phyloP scores from a whole-genome alignment of 495 filamentous ascomycete species.

The Rostrohypoxylon terebratum region DNA sequence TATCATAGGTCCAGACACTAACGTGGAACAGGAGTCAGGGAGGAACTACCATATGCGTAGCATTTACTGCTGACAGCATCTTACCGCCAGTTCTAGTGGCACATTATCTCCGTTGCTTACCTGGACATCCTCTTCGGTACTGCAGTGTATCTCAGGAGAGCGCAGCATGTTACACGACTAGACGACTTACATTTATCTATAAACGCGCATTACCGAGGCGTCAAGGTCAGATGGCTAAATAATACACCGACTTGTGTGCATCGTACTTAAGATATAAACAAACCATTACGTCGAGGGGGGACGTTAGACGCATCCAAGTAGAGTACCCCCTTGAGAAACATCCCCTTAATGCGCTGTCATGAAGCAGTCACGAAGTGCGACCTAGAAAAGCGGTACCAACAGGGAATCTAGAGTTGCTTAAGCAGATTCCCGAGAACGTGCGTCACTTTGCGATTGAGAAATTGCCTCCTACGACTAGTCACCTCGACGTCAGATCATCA shows the following conservation, averaged over 20 bases:
- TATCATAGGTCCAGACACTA: constrained; percentile 8
- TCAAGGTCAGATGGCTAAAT: constrained; percentile 19
- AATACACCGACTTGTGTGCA: constrained; percentile 32
- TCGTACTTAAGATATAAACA: constrained; percentile 34
- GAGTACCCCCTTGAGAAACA: constrained; percentile 14
- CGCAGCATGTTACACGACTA: constrained; percentile 30
- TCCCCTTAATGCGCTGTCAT: constrained; percentile 22
- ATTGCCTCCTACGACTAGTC: constrained; percentile 17
- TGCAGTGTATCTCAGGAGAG: constrained; percentile 16
- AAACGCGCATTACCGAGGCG: constrained; percentile 5
- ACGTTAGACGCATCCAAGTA: constrained; percentile 19
- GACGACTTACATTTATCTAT: constrained; percentile 24
- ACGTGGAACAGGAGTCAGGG: constrained; percentile 9
- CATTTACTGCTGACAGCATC: constrained; percentile 22
- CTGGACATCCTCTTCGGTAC: not conserved
- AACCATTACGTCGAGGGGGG: constrained; percentile 17
- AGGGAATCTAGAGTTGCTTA: constrained; percentile 27
- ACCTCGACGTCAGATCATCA: constrained; percentile 43
- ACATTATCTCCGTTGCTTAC: constrained; percentile 6
- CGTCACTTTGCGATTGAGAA: constrained; percentile 36
- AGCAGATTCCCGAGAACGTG: constrained; percentile 41
- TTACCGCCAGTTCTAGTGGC: constrained; percentile 2
- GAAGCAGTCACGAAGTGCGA: constrained; percentile 36
- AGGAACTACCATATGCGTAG: constrained; percentile 16
- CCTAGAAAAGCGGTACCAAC: constrained; percentile 29